Percentiles rank a stretch among this genome's conserved stretches.
These are phyloP conservation scores for Tieghemostelium lacteum DNA, from an alignment of 78 protist species.

Conservation along the genomic window DNA sequence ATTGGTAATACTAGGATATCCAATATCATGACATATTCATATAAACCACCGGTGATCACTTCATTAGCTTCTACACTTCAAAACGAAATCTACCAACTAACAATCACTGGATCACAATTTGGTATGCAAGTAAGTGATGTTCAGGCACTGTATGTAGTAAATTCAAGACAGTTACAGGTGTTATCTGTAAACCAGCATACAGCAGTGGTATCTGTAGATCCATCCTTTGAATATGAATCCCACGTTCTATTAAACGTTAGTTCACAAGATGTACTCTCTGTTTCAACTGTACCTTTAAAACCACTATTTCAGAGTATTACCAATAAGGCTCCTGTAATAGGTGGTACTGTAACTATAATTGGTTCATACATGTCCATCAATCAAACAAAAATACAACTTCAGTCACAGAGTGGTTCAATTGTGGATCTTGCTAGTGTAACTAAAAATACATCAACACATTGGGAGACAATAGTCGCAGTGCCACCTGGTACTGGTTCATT, in stretches of 20 bases:
- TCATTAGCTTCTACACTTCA: too few species aligned
- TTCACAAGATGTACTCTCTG: not conserved
- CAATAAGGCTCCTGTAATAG: not conserved
- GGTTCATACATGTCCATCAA: too few species aligned
- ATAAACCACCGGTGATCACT: too few species aligned
- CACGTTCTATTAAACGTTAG: not conserved
- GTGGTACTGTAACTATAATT: not conserved
- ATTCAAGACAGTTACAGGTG: not conserved
- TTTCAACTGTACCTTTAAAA: not conserved
- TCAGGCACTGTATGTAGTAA: not conserved
- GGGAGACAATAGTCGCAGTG: not conserved
- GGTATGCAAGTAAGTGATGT: not conserved
- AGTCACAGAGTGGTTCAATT: not conserved
- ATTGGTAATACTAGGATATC: too few species aligned
- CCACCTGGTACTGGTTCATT: not conserved
- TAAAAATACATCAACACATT: too few species aligned
- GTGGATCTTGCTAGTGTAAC: not conserved
- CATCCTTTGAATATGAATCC: not conserved
- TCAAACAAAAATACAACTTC: not conserved
- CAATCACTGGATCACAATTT: slow-evolving; percentile 2
- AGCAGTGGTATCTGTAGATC: not conserved
- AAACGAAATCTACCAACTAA: too few species aligned
- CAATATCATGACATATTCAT: too few species aligned
- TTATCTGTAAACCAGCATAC: not conserved
- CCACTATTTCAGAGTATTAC: not conserved